Percentiles rank a stretch among this genome's conserved stretches.
phyloP scores from a whole-genome alignment of 1,284 basidiomycete species.

The Cronartium quercuum region DNA sequence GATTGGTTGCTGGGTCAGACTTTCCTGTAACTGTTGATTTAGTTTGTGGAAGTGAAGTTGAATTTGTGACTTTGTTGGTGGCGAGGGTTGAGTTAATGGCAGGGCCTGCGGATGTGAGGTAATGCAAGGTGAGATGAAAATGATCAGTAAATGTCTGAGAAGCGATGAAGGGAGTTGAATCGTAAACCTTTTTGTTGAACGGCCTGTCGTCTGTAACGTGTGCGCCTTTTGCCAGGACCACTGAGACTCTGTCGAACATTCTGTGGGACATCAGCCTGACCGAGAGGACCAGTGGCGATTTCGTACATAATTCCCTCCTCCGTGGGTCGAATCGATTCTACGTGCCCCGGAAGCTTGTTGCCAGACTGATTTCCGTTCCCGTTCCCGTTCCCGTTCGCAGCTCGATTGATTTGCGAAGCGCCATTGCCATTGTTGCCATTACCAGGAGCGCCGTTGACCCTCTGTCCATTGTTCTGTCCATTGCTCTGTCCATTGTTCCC shows the following conservation, averaged over 20 bases:
- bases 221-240: neutral
- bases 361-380: neutral
- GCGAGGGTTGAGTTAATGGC: neutral
- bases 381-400: constrained; percentile 10
- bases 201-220: neutral
- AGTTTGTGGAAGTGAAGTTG: neutral
- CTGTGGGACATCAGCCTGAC: constrained; percentile 32
- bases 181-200: neutral
- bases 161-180: neutral
- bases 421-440: constrained; percentile 8
- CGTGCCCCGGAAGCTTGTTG: neutral
- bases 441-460: too few relatives aligned
- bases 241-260: neutral
- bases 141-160: too few relatives aligned
- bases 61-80: neutral
- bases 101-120: neutral
- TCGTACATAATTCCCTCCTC: constrained; percentile 13
- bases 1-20: neutral
- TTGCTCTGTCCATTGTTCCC: neutral
- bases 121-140: neutral
- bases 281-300: constrained; percentile 27
- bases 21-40: too few relatives aligned
- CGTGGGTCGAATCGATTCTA: constrained; percentile 5
- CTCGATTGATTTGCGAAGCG: constrained; percentile 7
- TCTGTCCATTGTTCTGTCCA: neutral